phyloP scores from a whole-genome alignment of 805 yeast genomes.

The Wilhelminamyces savonicus region DNA sequence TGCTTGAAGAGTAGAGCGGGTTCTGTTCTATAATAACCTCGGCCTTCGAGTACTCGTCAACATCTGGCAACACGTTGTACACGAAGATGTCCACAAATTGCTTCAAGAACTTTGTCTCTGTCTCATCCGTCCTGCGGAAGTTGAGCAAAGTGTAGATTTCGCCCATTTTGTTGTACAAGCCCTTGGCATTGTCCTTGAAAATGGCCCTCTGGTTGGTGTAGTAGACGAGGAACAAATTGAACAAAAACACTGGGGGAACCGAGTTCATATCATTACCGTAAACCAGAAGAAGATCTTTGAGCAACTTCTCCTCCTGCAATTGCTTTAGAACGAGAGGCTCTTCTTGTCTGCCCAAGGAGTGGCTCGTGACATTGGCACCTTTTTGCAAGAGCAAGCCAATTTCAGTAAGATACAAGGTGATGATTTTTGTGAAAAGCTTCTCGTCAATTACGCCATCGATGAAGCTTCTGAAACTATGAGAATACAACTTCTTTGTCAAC shows the following conservation, averaged over 20 bases:
- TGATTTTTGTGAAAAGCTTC: conserved; percentile 24
- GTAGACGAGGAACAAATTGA: conserved; percentile 23
- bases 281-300: conserved; percentile 9
- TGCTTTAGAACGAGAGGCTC: conserved; percentile 5
- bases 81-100: conserved; percentile 27
- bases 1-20: conserved; percentile 6
- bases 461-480: conserved; percentile 13
- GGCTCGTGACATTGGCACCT: conserved; percentile 1
- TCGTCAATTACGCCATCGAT: conserved; percentile 19
- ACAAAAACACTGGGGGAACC: conserved; percentile 28
- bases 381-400: conserved; percentile 18
- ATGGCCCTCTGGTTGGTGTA: conserved; percentile 20
- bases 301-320: conserved; percentile 12
- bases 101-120: conserved; percentile 11
- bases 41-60: conserved; percentile 22
- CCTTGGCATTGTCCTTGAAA: conserved; percentile 6
- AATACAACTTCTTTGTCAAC: conserved; percentile 17
- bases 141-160: conserved; percentile 6
- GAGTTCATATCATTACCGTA: conserved; percentile 12
- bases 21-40: conserved; percentile 18
- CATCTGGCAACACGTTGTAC: conserved; percentile 28
- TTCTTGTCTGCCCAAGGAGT: conserved; percentile 4
- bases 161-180: conserved; percentile 6
- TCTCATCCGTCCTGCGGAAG: conserved; percentile 2
- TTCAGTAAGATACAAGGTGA: conserved; percentile 30